Base-by-base conservation (phyloP, 352 stramenopile species). In the Phytophthora citricola region DNA sequence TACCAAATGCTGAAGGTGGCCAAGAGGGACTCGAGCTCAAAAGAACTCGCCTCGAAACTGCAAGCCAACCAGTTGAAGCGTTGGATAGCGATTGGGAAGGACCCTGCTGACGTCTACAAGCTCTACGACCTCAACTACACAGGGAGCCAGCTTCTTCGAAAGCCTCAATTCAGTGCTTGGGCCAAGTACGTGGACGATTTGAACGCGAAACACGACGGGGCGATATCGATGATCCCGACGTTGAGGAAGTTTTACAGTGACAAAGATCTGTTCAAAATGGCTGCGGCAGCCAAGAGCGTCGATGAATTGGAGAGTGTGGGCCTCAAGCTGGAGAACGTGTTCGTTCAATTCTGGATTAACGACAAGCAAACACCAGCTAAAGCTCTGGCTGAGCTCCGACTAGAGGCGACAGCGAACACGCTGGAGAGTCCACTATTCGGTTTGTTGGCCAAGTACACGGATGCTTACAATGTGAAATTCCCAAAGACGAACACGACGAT, bases 111-210 rank as follows among this genome's bases (percentile, higher is more conserved):
- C 1, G 32, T 39, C 8, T 39, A 39, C 12, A 10, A 39, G 11
- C 36, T 41, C 15, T 41, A 17, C 15, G 15, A n/a, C 36, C 36
- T 41, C 0, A 1, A 17, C 1, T 9, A 41, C 3, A 6, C 48
- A 8, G n/a, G 6, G 3, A n/a, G n/a, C 2, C 15, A 5, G 7
- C 15, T 55, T 22, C 10, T 55, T 1, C 7, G 10, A 31, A 31
- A 59, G 11, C 27, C 39, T 4, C 4, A 22, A 1, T 24, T 50
- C 4, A 22, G 12, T 17, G 15, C 31, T 5, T 55, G 31, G 48
- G 3, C 14, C 48, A 55, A 55, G 17, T 44, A 55, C n/a, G 17
- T 55, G n/a, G 48, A 45, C 32, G 7, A 56, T 56, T 45, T 39
- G 17, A 57, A 46, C 20, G 17, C 22, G 9, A 57, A 38, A 0